Percentiles rank a stretch among this genome's conserved stretches.
These are phyloP conservation scores for Ophiocordyceps camponoti-rufipedis DNA, from an alignment of 2,329 filamentous ascomycete genomes.

Conservation along the genomic window DNA sequence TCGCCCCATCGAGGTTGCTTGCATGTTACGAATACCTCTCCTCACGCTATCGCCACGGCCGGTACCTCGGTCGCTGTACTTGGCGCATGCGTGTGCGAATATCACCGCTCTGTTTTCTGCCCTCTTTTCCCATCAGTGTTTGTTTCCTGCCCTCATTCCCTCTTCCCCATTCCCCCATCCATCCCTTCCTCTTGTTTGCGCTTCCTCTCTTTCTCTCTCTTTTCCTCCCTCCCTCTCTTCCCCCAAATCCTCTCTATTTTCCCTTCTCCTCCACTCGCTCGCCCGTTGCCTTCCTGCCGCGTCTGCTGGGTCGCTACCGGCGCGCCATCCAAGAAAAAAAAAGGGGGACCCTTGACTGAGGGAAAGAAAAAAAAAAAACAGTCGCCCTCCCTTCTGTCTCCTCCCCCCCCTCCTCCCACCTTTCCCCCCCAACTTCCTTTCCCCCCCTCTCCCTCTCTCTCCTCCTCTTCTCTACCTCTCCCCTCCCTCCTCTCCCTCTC, in stretches of 20 bases:
- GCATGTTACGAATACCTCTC: neutral
- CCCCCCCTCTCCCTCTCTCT: neutral
- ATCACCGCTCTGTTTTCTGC: neutral
- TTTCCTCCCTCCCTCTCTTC: neutral
- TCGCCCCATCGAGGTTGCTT: neutral
- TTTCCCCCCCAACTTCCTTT: too few relatives aligned
- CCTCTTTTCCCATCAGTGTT: neutral
- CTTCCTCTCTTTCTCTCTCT: neutral
- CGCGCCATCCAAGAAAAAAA: neutral
- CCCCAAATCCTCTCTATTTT: neutral
- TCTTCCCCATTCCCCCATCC: neutral
- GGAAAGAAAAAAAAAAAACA: neutral
- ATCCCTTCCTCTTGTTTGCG: neutral
- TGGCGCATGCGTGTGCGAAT: too few relatives aligned
- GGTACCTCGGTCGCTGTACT: neutral
- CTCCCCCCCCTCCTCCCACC: neutral
- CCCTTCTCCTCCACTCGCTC: neutral
- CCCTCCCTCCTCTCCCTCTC: neutral
- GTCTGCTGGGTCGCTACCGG: neutral
- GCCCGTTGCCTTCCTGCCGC: neutral
- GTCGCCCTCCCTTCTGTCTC: neutral
- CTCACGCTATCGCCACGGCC: neutral
- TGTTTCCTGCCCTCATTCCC: neutral
- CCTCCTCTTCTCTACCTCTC: neutral
- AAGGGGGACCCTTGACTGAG: neutral